Percentiles rank a stretch among this genome's conserved stretches.
phyloP scores from a whole-genome alignment of 768 basidiomycete species.

The Mycena maculata region DNA sequence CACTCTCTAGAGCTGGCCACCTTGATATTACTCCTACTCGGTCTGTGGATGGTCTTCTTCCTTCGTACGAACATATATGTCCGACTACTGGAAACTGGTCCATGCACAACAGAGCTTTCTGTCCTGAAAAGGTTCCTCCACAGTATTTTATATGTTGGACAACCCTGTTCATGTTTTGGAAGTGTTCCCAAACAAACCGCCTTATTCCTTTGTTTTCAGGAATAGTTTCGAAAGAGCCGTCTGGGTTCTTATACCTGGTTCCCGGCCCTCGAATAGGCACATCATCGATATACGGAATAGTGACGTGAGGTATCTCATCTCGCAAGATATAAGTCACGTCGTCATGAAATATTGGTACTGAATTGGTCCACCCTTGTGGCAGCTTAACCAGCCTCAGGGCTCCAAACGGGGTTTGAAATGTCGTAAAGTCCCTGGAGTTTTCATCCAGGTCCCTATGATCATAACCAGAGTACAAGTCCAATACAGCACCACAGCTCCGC shows the following conservation, averaged over 20 bases:
- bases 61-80: constrained; percentile 4
- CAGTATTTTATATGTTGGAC: constrained; percentile 44
- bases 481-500: background rate
- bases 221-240: constrained; percentile 31
- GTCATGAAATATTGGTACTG: constrained; percentile 22
- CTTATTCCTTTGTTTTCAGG: constrained; percentile 43
- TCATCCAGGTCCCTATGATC: constrained; percentile 41
- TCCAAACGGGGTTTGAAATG: constrained; percentile 44
- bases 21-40: background rate
- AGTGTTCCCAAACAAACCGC: constrained; percentile 52
- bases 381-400: constrained; percentile 36
- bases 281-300: constrained; percentile 32
- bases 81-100: constrained; percentile 2
- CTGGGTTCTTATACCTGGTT: background rate
- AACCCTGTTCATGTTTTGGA: constrained; percentile 47
- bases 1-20: no score
- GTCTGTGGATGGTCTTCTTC: background rate
- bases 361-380: constrained; percentile 45
- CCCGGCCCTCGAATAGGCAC: constrained; percentile 11
- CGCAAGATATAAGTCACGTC: constrained; percentile 9
- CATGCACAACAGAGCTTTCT: background rate
- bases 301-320: constrained; percentile 21
- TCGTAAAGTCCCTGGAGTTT: constrained; percentile 45
- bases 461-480: constrained; percentile 42
- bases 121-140: constrained; percentile 31